Evolutionary conservation across 176 grass and related monocot genomes (phyloP).

Genomic region (Cenchrus fungigraminus): DNA sequence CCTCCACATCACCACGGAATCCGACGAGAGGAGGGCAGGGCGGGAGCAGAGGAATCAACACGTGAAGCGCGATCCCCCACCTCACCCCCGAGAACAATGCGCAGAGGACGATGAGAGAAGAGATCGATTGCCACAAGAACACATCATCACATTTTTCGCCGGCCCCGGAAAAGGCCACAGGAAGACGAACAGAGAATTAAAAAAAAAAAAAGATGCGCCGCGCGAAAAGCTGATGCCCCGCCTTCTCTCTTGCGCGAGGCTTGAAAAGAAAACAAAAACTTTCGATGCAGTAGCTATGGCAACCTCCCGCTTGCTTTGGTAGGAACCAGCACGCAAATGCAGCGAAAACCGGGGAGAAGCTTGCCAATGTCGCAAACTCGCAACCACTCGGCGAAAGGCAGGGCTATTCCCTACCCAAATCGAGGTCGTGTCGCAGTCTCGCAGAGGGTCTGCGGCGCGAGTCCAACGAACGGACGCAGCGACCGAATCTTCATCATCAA

Average conservation of each 20-base stretch:
- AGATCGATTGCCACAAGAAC: slow-evolving; percentile 18
- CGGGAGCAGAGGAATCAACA: slow-evolving; percentile 16
- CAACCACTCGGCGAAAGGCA: slow-evolving; percentile 41
- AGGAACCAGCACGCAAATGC: slow-evolving; percentile 16
- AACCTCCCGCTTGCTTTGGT: background rate
- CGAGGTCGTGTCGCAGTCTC: background rate
- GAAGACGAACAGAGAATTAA: background rate
- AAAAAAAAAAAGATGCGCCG: slow-evolving; percentile 19
- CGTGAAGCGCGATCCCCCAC: slow-evolving; percentile 47
- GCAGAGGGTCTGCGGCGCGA: too few relatives aligned
- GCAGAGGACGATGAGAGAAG: background rate
- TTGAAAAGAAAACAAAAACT: background rate
- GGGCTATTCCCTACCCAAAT: slow-evolving; percentile 37
- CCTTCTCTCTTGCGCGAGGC: background rate
- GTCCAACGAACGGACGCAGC: background rate
- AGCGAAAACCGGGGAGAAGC: background rate
- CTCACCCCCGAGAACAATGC: background rate
- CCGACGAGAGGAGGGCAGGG: slow-evolving; percentile 7
- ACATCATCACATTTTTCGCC: slow-evolving; percentile 39
- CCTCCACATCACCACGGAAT: slow-evolving; percentile 10
- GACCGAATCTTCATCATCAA: slow-evolving; percentile 25
- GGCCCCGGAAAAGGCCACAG: slow-evolving; percentile 28
- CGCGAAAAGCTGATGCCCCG: slow-evolving; percentile 24
- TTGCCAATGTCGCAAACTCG: slow-evolving; percentile 30
- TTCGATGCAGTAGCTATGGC: background rate